phyloP scores from a whole-genome alignment of 352 stramenopile species.

The Pythium angustatum region DNA sequence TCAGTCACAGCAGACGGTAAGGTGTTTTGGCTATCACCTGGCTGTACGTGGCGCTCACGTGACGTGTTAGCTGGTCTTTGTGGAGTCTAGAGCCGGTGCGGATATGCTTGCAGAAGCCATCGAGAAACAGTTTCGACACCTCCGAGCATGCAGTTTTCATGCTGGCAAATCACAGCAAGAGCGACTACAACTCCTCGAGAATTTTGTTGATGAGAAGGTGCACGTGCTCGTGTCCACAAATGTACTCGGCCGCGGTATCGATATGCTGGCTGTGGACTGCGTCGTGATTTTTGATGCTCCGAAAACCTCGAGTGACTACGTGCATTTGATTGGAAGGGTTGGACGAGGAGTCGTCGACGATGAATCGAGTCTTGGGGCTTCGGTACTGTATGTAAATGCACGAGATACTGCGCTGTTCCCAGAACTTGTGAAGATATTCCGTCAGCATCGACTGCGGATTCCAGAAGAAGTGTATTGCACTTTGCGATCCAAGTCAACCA shows the following conservation, averaged over 20 bases:
- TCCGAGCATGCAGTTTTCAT: constrained; percentile 51
- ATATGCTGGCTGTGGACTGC: constrained; percentile 62
- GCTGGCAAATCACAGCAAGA: constrained; percentile 62
- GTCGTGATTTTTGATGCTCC: constrained; percentile 80
- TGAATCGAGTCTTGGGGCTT: constrained; percentile 22
- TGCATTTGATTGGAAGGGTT: constrained; percentile 66
- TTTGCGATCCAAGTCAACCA: constrained; percentile 28
- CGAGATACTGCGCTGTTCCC: constrained; percentile 43
- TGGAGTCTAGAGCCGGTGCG: constrained; percentile 60
- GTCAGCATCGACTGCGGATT: constrained; percentile 30
- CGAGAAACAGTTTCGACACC: constrained; percentile 35
- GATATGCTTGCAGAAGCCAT: constrained; percentile 64
- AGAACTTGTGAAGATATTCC: constrained; percentile 43
- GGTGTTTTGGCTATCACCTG: not conserved
- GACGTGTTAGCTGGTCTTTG: constrained; percentile 63
- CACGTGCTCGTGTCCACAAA: constrained; percentile 67
- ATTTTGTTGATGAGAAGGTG: constrained; percentile 53
- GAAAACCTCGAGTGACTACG: constrained; percentile 51
- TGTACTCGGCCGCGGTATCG: constrained; percentile 71
- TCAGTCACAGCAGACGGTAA: constrained; percentile 36
- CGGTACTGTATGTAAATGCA: constrained; percentile 50
- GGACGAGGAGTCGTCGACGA: constrained; percentile 25
- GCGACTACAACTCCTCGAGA: constrained; percentile 52
- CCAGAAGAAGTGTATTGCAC: constrained; percentile 48
- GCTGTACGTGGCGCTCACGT: not conserved